phyloP scores from a whole-genome alignment of 495 filamentous ascomycete genomes.

The Pyrenula aspistea region DNA sequence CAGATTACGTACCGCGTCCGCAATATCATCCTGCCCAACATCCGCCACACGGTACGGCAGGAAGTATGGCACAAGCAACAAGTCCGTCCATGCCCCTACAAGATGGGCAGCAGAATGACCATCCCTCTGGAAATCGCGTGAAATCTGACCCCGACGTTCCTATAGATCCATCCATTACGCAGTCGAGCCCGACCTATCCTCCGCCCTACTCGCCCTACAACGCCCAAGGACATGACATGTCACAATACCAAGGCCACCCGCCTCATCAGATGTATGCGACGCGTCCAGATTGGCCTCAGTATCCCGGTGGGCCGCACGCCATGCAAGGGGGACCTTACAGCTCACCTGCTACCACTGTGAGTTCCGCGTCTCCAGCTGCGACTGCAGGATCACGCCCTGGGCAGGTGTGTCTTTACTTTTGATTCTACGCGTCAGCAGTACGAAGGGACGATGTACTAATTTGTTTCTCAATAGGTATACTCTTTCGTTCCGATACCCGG shows the following conservation, averaged over 20 bases:
- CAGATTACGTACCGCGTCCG: constrained; percentile 57
- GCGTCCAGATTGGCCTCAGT: constrained; percentile 72
- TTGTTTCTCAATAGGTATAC: constrained; percentile 62
- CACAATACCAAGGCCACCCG: constrained; percentile 47
- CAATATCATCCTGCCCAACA: constrained; percentile 59
- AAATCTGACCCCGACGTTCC: constrained; percentile 93
- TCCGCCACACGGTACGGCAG: constrained; percentile 62
- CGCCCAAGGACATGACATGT: constrained; percentile 69
- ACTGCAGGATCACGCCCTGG: constrained; percentile 51
- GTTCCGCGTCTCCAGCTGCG: constrained; percentile 44
- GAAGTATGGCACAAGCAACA: constrained; percentile 94
- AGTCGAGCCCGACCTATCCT: constrained; percentile 82
- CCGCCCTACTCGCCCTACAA: constrained; percentile 79
- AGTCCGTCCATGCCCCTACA: constrained; percentile 84
- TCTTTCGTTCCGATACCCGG: constrained; percentile 97
- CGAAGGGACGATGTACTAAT: not conserved
- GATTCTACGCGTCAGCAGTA: not conserved
- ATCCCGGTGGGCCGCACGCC: constrained; percentile 54
- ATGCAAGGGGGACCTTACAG: constrained; percentile 51
- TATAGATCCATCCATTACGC: constrained; percentile 97
- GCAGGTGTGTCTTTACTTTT: constrained; percentile 47
- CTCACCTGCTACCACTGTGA: constrained; percentile 47
- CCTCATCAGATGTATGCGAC: constrained; percentile 55
- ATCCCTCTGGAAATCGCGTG: constrained; percentile 50
- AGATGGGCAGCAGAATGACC: constrained; percentile 59